A percentile compares a stretch with the other conserved stretches of the same genome.
phyloP scores from a whole-genome alignment of 257 asterid species.

The Salvia miltiorrhiza region DNA sequence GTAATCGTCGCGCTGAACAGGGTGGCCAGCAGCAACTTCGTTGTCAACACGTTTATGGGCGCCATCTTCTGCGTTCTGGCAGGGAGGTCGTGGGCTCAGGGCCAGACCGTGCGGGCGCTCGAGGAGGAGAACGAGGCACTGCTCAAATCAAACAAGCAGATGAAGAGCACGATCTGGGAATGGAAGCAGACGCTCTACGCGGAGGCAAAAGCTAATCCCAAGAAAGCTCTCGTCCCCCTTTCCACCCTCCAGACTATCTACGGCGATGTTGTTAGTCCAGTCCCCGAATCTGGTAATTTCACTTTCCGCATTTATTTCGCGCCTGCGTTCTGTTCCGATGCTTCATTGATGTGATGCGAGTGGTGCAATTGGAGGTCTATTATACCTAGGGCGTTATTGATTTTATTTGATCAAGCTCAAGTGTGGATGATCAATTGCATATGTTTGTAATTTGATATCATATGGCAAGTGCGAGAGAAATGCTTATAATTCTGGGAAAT shows the following conservation, averaged over 20 bases:
- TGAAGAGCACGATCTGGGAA: constrained; percentile 65
- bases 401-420: too few species aligned
- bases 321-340: too few species aligned
- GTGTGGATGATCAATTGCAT: too few species aligned
- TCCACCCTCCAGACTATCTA: constrained; percentile 73
- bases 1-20: constrained; percentile 35
- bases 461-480: too few species aligned
- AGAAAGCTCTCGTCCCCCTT: constrained; percentile 49
- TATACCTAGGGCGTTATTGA: too few species aligned
- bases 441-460: too few species aligned
- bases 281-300: background rate
- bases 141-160: constrained; percentile 45
- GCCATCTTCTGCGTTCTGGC: constrained; percentile 49
- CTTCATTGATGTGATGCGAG: too few species aligned
- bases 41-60: constrained; percentile 41
- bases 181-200: constrained; percentile 83
- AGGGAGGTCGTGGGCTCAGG: constrained; percentile 50
- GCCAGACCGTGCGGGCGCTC: constrained; percentile 43
- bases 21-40: constrained; percentile 56
- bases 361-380: too few species aligned
- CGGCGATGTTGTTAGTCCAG: constrained; percentile 52
- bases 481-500: too few species aligned
- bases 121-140: constrained; percentile 63
- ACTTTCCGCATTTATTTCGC: too few species aligned
- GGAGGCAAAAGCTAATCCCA: constrained; percentile 50